Conservation (phyloP, 345 rosid species). For the Gossypium herbaceum region DNA sequence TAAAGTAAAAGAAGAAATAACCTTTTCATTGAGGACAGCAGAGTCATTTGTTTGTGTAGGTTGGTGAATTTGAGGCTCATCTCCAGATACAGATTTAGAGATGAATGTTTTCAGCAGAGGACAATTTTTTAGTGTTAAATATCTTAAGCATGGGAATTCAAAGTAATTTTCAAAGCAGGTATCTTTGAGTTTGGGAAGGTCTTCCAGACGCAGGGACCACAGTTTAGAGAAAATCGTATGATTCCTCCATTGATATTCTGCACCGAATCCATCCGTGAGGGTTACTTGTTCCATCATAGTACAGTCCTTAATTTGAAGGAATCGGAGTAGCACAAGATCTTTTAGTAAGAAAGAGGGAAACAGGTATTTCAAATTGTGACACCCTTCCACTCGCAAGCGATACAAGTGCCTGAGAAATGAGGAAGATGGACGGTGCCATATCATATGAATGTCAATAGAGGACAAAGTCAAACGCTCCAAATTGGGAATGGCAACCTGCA, state of each 20-base stretch:
- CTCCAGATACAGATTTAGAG: too few relatives aligned
- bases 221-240: neutral
- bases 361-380: neutral
- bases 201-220: neutral
- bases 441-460: neutral
- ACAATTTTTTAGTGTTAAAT: rapidly evolving
- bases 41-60: too few relatives aligned
- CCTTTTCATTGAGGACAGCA: too few relatives aligned
- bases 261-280: neutral
- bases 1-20: too few relatives aligned
- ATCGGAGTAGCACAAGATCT: neutral
- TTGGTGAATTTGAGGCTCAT: too few relatives aligned
- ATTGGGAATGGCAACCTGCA: neutral
- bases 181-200: slow-evolving; percentile 12
- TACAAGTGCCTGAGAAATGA: neutral
- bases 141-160: too few relatives aligned
- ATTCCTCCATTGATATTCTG: neutral
- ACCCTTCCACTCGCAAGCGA: rapidly evolving
- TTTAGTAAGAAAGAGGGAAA: neutral
- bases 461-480: neutral
- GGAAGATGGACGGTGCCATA: neutral
- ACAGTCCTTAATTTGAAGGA: neutral
- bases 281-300: slow-evolving; percentile 1
- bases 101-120: too few relatives aligned
- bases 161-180: neutral